Evolutionary conservation across 1,284 basidiomycete species (phyloP), one percentile per base, ranked within the genome.

Genomic region (Pseudozyma thailandica): DNA sequence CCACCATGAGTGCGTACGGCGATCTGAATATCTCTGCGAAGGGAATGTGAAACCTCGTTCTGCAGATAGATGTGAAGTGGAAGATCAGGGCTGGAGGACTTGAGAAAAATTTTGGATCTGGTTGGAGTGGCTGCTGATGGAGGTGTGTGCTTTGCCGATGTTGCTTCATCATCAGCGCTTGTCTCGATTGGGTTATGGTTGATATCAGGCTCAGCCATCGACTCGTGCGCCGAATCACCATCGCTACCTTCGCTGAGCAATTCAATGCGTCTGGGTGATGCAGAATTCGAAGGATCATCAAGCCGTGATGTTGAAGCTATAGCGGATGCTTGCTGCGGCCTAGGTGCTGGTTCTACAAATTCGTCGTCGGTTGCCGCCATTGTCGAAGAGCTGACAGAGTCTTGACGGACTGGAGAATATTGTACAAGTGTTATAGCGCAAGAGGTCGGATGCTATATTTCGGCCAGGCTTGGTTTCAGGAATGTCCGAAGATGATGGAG

Each of bases 1-100:
- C 70, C 70, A 9, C 63, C 70, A 23, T 68, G 55, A 13, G 47
- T 18, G 12, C 53, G 49, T n/a, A 72, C 53, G 37, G 37, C 33
- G 42, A 72, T 53, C 21, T 46, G 20, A 3, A 72, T 46, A 30
- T 52, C 33, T 23, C 28, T 54, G 3, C 23, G 16, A 8, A 33
- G 30, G 8, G 45, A n/a, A 20, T 42, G 42, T 13, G 41, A n/a
- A 20, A 72, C 35, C 20, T 59, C 52, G 18, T 28, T 4, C 12
- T 54, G 56, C 2, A 72, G 33, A 16, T 44, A 26, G 45, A 72
- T 45, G 44, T 50, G 64, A 4, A 63, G 30, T n/a, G 59, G 60
- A 1, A 61, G n/a, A 7, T 56, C 41, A 12, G 56, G 63, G 6
- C 45, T 43, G 1, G 52, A 12, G 47, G 45, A 53, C 26, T 65